Conservation (phyloP, 768 basidiomycete genomes). For the Steccherinum ochraceum region DNA sequence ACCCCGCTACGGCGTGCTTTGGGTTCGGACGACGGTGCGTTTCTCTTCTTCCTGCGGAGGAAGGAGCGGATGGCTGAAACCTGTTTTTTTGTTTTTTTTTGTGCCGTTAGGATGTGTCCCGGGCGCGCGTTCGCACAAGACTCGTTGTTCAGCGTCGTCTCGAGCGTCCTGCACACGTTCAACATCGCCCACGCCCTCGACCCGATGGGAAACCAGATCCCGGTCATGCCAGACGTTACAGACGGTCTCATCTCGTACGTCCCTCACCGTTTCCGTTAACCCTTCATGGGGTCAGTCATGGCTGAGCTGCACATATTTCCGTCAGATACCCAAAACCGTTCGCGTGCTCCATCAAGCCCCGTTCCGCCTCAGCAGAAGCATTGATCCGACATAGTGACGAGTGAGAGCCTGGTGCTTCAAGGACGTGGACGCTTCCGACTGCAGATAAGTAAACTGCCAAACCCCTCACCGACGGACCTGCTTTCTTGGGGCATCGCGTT, state of each 20-base stretch:
- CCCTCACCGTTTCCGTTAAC: not conserved
- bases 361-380: conserved; percentile 3
- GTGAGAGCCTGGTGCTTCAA: not conserved
- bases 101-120: conserved; percentile 16
- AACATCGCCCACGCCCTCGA: conserved; percentile 1
- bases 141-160: conserved; percentile 7
- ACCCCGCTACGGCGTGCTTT: conserved; percentile 1
- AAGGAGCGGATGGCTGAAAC: too few relatives aligned
- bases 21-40: conserved; percentile 1
- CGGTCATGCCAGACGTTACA: not conserved
- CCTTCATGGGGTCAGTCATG: not conserved
- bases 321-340: conserved; percentile 4
- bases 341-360: conserved; percentile 5
- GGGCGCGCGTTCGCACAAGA: conserved; percentile 10
- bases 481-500: too few relatives aligned
- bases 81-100: too few relatives aligned
- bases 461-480: too few relatives aligned
- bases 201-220: conserved; percentile 16
- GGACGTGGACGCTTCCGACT: too few relatives aligned
- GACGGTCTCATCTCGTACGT: not conserved
- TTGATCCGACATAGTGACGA: not conserved
- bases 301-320: not conserved
- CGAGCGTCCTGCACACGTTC: conserved; percentile 8
- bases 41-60: not conserved
- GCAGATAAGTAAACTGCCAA: too few relatives aligned